Percentiles rank a stretch among this genome's conserved stretches.
Conservation (phyloP, 2,329 filamentous ascomycete species). For the Aspergillus puulaauensis region DNA sequence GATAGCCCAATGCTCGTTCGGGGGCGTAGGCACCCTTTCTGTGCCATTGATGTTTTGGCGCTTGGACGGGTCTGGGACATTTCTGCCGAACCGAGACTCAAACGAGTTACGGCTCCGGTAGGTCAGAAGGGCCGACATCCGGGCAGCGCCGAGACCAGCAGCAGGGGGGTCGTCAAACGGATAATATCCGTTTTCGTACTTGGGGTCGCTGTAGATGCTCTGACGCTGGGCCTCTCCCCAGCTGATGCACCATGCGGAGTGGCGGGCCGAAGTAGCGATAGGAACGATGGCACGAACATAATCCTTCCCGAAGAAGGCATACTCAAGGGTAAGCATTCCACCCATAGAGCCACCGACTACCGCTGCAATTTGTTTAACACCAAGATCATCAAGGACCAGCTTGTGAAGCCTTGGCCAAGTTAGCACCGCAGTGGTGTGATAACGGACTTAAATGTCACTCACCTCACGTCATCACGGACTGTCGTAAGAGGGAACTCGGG, state of each 20-base stretch:
- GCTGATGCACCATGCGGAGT: conserved; percentile 60
- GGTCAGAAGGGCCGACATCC: conserved; percentile 94
- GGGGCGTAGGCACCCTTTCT: conserved; percentile 59
- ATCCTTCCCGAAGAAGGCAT: conserved; percentile 69
- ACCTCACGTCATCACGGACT: conserved; percentile 93
- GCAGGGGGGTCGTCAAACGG: conserved; percentile 79
- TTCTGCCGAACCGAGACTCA: conserved; percentile 90
- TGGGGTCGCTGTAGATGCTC: conserved; percentile 92
- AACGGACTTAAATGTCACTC: conserved; percentile 34
- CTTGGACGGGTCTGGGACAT: conserved; percentile 81
- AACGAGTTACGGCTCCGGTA: conserved; percentile 97
- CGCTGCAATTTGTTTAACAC: conserved; percentile 54
- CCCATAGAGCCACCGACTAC: conserved; percentile 61
- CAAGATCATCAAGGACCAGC: conserved; percentile 54
- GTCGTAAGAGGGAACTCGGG: conserved; percentile 96
- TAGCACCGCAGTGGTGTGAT: background rate
- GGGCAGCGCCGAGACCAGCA: conserved; percentile 85
- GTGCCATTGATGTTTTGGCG: conserved; percentile 77
- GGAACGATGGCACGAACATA: conserved; percentile 56
- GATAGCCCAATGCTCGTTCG: conserved; percentile 73
- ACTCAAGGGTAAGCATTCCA: conserved; percentile 58
- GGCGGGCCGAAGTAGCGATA: conserved; percentile 56
- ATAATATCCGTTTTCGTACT: conserved; percentile 98
- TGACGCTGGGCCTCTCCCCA: conserved; percentile 60
- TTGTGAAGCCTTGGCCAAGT: conserved; percentile 49